These are phyloP conservation scores for Crithidia fasciculata DNA, from an alignment of 208 protist genomes.

Conservation along the genomic window DNA sequence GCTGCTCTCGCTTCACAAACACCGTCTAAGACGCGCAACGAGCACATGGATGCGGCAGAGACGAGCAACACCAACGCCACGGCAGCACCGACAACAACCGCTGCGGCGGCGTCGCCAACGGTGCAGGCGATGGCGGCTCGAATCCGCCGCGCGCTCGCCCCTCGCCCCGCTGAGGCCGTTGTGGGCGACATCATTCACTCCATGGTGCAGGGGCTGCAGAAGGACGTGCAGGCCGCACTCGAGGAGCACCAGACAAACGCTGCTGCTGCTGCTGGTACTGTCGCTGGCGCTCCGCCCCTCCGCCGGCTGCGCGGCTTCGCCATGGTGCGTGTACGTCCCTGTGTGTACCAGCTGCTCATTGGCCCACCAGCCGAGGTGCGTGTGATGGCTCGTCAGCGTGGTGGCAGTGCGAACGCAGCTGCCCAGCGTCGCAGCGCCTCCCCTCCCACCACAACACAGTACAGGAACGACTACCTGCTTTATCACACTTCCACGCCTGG, in stretches of 20 bases:
- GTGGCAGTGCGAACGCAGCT: background rate
- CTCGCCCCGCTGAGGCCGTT: constrained; percentile 52
- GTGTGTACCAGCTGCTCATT: constrained; percentile 42
- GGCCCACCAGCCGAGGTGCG: constrained; percentile 28
- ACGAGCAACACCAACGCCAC: background rate
- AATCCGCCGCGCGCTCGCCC: constrained; percentile 72
- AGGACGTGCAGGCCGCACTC: constrained; percentile 36
- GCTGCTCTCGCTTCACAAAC: background rate
- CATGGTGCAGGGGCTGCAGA: constrained; percentile 59
- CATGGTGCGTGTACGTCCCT: constrained; percentile 42
- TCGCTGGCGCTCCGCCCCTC: background rate
- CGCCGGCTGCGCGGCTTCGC: constrained; percentile 26
- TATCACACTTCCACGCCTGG: background rate
- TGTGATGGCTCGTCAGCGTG: background rate
- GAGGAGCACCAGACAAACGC: background rate
- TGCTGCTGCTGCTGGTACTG: no score
- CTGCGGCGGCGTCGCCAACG: background rate
- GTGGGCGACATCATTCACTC: constrained; percentile 72
- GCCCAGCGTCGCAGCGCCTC: background rate
- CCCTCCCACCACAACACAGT: background rate
- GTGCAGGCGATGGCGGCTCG: constrained; percentile 19
- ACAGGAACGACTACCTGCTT: constrained; percentile 22
- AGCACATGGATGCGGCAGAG: background rate
- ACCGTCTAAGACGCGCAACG: background rate
- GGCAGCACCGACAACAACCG: no score